Percentiles rank a stretch among this genome's conserved stretches.
These are phyloP conservation scores for Cercophora samala DNA, from an alignment of 495 filamentous ascomycete genomes.

Conservation along the genomic window DNA sequence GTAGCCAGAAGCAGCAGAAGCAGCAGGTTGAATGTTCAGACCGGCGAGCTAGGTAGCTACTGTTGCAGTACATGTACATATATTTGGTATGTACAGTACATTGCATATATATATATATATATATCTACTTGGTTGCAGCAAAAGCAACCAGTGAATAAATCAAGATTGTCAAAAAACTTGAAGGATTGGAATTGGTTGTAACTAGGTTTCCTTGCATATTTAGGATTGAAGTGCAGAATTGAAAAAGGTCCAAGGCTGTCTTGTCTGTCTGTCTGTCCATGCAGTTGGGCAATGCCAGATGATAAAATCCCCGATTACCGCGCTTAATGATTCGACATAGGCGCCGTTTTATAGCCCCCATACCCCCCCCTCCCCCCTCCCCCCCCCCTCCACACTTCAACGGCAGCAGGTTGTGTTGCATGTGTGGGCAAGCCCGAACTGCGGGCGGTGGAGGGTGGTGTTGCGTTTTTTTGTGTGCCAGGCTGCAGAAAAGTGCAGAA, in stretches of 20 bases:
- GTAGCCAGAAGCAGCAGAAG: background rate
- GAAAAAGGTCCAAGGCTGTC: background rate
- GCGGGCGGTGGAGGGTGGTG: background rate
- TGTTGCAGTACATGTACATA: background rate
- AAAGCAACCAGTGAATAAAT: background rate
- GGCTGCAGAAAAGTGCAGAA: background rate
- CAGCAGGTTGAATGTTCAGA: too few relatives aligned
- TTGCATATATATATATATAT: background rate
- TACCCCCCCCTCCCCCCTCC: background rate
- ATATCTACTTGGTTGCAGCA: background rate
- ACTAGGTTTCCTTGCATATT: background rate
- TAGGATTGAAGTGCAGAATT: background rate
- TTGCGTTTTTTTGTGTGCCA: background rate
- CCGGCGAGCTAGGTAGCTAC: too few relatives aligned
- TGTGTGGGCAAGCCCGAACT: background rate
- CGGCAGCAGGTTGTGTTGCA: background rate
- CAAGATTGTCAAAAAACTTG: background rate
- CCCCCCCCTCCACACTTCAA: background rate
- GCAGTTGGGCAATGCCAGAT: background rate
- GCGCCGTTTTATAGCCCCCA: background rate
- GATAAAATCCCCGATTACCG: constrained; percentile 1
- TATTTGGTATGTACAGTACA: background rate
- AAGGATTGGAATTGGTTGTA: constrained; percentile 3
- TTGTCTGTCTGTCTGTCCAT: too few relatives aligned
- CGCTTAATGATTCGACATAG: background rate